Conservation (phyloP, 1,284 basidiomycete species). For the Ganoderma lingzhi region DNA sequence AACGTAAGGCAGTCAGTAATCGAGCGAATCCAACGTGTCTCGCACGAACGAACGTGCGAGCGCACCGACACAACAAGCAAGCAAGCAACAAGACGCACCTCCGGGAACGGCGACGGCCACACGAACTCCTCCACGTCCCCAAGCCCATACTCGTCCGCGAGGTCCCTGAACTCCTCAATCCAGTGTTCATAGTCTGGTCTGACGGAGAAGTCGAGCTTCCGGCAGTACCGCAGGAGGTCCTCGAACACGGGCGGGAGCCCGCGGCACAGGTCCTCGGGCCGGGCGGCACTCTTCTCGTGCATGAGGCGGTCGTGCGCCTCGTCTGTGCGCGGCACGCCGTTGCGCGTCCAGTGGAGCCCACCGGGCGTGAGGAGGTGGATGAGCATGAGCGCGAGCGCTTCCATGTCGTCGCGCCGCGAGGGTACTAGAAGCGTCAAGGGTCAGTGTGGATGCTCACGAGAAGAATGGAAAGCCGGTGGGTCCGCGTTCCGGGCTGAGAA, state of each 20-base stretch:
- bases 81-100: conserved; percentile 28
- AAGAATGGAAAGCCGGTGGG: not conserved
- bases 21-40: not conserved
- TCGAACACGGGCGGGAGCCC: conserved; percentile 76
- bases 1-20: not conserved
- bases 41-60: conserved; percentile 1
- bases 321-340: conserved; percentile 75
- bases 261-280: conserved; percentile 72
- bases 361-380: conserved; percentile 78
- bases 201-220: conserved; percentile 71
- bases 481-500: not conserved
- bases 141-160: conserved; percentile 67
- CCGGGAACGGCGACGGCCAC: conserved; percentile 67
- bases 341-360: conserved; percentile 79
- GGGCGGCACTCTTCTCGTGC: conserved; percentile 62
- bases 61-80: not conserved
- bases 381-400: conserved; percentile 78
- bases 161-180: conserved; percentile 64
- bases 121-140: conserved; percentile 65
- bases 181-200: conserved; percentile 70
- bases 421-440: conserved; percentile 55
- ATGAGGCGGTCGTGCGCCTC: conserved; percentile 68
- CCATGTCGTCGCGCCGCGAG: conserved; percentile 78
- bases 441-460: not conserved
- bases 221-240: conserved; percentile 75